Evolutionary conservation across 257 asterid genomes (phyloP).

Genomic region (Ophiorrhiza pumila): DNA sequence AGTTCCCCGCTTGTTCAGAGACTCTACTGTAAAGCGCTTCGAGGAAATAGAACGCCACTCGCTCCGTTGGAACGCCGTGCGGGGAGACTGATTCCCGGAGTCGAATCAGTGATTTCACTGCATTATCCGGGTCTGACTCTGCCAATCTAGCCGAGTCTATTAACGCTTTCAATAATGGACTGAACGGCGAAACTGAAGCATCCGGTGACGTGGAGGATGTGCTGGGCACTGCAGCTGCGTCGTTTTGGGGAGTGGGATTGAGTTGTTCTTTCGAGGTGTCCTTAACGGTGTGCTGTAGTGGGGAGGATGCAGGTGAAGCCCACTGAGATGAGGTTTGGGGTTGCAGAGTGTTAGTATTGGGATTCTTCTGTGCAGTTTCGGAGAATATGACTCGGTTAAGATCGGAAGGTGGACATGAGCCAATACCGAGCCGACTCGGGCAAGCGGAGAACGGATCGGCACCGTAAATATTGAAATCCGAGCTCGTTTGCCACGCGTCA

Average conservation of each 20-base stretch:
- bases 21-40: conserved; percentile 66
- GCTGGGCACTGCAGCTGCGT: conserved; percentile 21
- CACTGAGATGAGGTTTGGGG: conserved; percentile 36
- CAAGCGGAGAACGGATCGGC: conserved; percentile 56
- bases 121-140: conserved; percentile 61
- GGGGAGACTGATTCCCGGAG: conserved; percentile 59
- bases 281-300: conserved; percentile 12
- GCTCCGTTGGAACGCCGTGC: conserved; percentile 66
- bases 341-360: neutral
- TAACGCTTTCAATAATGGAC: conserved; percentile 57
- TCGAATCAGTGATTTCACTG: conserved; percentile 50
- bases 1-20: conserved; percentile 26
- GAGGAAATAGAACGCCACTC: conserved; percentile 70
- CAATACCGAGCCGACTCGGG: conserved; percentile 36
- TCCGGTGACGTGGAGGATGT: conserved; percentile 44
- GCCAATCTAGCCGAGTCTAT: conserved; percentile 62
- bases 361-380: conserved; percentile 31
- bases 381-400: conserved; percentile 59
- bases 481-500: conserved; percentile 64
- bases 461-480: conserved; percentile 45
- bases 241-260: conserved; percentile 18
- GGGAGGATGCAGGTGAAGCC: conserved; percentile 32
- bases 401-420: conserved; percentile 56
- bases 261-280: conserved; percentile 15
- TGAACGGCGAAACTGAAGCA: conserved; percentile 28